These are phyloP conservation scores for Colletotrichum sp. DNA, from an alignment of 2,329 filamentous ascomycete species.

Conservation along the genomic window DNA sequence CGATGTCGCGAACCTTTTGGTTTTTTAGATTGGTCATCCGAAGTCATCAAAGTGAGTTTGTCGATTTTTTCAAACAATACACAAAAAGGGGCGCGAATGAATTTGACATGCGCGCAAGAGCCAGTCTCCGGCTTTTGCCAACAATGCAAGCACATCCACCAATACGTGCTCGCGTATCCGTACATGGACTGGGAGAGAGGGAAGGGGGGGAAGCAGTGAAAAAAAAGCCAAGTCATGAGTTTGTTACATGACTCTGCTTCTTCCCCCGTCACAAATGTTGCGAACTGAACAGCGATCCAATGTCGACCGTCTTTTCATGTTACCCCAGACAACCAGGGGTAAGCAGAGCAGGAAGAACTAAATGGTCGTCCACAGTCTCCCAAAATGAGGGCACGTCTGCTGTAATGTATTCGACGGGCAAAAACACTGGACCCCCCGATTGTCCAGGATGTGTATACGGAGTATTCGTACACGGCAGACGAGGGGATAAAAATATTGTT, in stretches of 20 bases:
- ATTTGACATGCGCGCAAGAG: neutral
- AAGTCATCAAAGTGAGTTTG: neutral
- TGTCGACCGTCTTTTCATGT: slow-evolving; percentile 7
- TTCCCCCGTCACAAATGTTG: neutral
- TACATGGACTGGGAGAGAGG: neutral
- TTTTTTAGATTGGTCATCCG: neutral
- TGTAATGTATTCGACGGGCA: slow-evolving; percentile 1
- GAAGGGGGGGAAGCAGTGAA: neutral
- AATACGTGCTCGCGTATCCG: neutral
- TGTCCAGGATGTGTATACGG: neutral
- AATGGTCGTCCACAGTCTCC: neutral
- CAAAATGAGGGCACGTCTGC: neutral
- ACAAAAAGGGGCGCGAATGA: neutral
- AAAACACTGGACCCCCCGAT: neutral
- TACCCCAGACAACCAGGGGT: neutral
- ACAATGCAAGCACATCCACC: neutral
- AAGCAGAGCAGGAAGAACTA: neutral
- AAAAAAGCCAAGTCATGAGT: neutral
- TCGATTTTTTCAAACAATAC: neutral
- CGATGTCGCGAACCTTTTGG: neutral
- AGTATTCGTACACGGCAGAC: neutral
- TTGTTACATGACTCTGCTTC: neutral
- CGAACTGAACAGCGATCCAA: neutral
- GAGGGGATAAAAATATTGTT: neutral
- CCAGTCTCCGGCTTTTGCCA: neutral